Percentiles rank a stretch among this genome's conserved stretches.
These are phyloP conservation scores for Boletus rubroflammeus DNA, from an alignment of 768 basidiomycete species.

Conservation along the genomic window DNA sequence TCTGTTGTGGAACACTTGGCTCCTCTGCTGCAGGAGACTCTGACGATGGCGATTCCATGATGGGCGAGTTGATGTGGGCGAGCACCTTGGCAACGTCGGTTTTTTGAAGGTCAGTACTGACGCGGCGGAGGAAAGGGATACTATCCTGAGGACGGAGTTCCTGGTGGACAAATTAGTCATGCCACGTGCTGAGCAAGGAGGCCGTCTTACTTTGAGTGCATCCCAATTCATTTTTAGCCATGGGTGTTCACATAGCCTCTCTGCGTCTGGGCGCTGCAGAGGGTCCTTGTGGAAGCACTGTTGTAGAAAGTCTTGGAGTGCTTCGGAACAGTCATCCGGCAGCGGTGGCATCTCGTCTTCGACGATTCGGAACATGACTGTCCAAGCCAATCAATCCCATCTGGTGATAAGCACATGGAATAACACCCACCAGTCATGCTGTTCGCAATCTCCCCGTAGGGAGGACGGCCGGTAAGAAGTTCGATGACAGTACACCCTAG, in stretches of 20 bases:
- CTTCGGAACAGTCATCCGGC: conserved; percentile 74
- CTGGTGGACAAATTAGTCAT: conserved; percentile 31
- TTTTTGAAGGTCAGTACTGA: conserved; percentile 82
- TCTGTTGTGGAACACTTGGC: conserved; percentile 35
- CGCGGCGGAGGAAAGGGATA: conserved; percentile 89
- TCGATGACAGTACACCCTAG: conserved; percentile 94
- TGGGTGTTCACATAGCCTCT: conserved; percentile 80
- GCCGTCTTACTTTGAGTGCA: conserved; percentile 60
- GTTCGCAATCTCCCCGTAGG: conserved; percentile 86
- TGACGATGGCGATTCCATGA: conserved; percentile 38
- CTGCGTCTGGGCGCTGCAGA: conserved; percentile 74
- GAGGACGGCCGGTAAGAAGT: conserved; percentile 86
- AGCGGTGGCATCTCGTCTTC: conserved; percentile 88
- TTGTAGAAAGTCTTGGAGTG: conserved; percentile 75
- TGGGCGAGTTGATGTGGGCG: conserved; percentile 35
- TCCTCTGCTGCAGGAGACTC: conserved; percentile 45
- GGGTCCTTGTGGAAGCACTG: conserved; percentile 92
- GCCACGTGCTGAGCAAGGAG: neutral
- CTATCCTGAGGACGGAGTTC: conserved; percentile 90
- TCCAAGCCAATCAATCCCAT: conserved; percentile 7
- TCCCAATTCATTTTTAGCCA: conserved; percentile 86
- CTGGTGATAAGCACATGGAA: neutral
- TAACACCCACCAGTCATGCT: conserved; percentile 76
- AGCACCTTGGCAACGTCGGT: conserved; percentile 57
- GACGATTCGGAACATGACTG: conserved; percentile 97